Evolutionary conservation across 805 yeast genomes (phyloP).

Genomic region (Yamadazyma nakazawae): DNA sequence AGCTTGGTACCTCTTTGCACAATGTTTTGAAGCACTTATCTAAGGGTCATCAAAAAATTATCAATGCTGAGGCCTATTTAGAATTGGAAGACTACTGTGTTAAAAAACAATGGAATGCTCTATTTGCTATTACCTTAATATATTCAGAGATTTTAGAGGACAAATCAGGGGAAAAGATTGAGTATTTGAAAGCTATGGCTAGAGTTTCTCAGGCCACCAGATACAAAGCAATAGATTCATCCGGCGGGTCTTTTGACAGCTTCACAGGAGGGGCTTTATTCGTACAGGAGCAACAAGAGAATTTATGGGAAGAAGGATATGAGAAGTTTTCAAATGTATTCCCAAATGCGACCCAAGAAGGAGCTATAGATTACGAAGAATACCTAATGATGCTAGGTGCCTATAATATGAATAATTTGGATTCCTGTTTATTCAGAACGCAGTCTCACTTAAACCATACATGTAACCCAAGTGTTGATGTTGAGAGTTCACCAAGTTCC

Average conservation of each 20-base stretch:
- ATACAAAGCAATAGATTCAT: slow-evolving; percentile 55
- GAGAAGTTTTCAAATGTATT: slow-evolving; percentile 49
- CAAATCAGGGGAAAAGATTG: slow-evolving; percentile 34
- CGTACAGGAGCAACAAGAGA: slow-evolving; percentile 53
- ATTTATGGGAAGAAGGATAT: slow-evolving; percentile 59
- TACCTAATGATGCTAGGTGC: slow-evolving; percentile 64
- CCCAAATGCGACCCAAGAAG: slow-evolving; percentile 23
- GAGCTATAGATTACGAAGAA: slow-evolving; percentile 43
- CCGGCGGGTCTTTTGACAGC: slow-evolving; percentile 51
- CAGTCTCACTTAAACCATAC: slow-evolving; percentile 75
- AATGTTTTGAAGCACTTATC: slow-evolving; percentile 53
- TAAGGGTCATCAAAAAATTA: slow-evolving; percentile 31
- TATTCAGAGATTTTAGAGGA: slow-evolving; percentile 46
- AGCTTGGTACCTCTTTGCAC: slow-evolving; percentile 49
- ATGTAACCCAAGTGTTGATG: slow-evolving; percentile 69
- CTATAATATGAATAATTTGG: slow-evolving; percentile 70
- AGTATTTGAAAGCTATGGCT: slow-evolving; percentile 64
- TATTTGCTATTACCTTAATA: slow-evolving; percentile 59
- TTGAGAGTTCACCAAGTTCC: slow-evolving; percentile 36
- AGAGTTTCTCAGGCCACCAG: slow-evolving; percentile 64
- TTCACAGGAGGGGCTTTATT: slow-evolving; percentile 53
- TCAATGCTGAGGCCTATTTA: slow-evolving; percentile 49
- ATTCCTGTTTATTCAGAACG: slow-evolving; percentile 55
- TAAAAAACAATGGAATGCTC: slow-evolving; percentile 64
- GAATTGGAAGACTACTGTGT: slow-evolving; percentile 59